Evolutionary conservation across 352 stramenopile genomes (phyloP).

Genomic region (Phytophthora europaea): DNA sequence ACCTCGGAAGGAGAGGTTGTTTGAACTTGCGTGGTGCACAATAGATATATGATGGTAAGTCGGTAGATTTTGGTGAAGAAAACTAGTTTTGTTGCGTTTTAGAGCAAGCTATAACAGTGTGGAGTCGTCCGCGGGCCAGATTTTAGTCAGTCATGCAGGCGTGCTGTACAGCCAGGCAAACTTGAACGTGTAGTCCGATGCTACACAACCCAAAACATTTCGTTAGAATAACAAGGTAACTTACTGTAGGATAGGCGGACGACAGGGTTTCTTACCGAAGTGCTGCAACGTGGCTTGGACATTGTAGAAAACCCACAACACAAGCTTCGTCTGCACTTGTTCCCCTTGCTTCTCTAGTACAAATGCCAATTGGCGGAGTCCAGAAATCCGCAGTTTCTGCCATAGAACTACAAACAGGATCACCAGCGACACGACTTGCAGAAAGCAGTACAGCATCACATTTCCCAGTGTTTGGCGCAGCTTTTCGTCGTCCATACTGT

Average conservation of each 20-base stretch:
- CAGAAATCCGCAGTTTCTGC: conserved; percentile 34
- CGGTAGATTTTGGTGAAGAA: too few species aligned
- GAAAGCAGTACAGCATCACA: conserved; percentile 43
- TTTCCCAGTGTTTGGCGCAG: conserved; percentile 28
- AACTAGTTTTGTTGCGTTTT: too few species aligned
- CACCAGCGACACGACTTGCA: conserved; percentile 54
- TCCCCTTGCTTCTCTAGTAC: conserved; percentile 44
- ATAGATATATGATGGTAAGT: too few species aligned
- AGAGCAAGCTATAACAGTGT: too few species aligned
- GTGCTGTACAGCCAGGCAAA: neutral
- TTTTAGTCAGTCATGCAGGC: neutral
- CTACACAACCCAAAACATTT: neutral
- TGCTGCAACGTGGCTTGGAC: conserved; percentile 43
- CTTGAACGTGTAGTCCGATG: neutral
- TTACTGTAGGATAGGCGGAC: neutral
- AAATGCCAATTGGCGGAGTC: conserved; percentile 46
- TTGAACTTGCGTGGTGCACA: too few species aligned
- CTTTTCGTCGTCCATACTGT: conserved; percentile 22
- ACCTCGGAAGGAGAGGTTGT: too few species aligned
- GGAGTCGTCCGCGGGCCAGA: too few species aligned
- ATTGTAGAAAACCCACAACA: conserved; percentile 49
- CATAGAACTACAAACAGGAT: conserved; percentile 34
- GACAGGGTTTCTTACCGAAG: conserved; percentile 28
- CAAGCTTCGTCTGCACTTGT: conserved; percentile 46
- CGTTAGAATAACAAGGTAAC: neutral